phyloP scores from a whole-genome alignment of 169 alveolate species.

The Plasmodium ovale region DNA sequence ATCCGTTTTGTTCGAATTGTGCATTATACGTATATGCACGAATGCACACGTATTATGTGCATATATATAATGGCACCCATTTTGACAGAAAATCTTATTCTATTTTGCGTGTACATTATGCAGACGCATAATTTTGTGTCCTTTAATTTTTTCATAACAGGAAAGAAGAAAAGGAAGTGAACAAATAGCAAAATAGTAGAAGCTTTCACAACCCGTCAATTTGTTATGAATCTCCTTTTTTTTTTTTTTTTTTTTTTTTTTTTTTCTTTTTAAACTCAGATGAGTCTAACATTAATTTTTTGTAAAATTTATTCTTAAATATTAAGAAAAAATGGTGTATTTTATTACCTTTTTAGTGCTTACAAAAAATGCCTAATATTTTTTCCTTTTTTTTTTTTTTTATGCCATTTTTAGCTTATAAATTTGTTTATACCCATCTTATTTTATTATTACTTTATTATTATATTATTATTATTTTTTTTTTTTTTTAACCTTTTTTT shows the following conservation, averaged over 20 bases:
- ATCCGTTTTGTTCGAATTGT: too few relatives aligned
- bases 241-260: not conserved
- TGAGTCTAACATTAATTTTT: slow-evolving; percentile 12
- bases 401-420: not conserved
- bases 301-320: slow-evolving; percentile 24
- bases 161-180: slow-evolving; percentile 36
- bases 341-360: slow-evolving; percentile 3
- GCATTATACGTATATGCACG: too few relatives aligned
- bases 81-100: not conserved
- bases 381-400: slow-evolving; percentile 11
- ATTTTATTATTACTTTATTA: not conserved
- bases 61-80: too few relatives aligned
- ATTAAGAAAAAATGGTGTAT: not conserved
- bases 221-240: slow-evolving; percentile 4
- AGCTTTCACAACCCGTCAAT: not conserved
- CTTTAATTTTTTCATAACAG: not conserved
- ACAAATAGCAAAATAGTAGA: not conserved
- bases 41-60: too few relatives aligned
- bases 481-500: not conserved
- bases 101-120: too few relatives aligned
- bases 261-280: not conserved
- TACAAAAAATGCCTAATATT: not conserved
- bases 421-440: not conserved
- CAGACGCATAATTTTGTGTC: too few relatives aligned
- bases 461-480: not conserved